Evolutionary conservation across 106 monocot species (phyloP), one percentile per base, ranked within the genome.

Genomic region (Cymbidium sinense): DNA sequence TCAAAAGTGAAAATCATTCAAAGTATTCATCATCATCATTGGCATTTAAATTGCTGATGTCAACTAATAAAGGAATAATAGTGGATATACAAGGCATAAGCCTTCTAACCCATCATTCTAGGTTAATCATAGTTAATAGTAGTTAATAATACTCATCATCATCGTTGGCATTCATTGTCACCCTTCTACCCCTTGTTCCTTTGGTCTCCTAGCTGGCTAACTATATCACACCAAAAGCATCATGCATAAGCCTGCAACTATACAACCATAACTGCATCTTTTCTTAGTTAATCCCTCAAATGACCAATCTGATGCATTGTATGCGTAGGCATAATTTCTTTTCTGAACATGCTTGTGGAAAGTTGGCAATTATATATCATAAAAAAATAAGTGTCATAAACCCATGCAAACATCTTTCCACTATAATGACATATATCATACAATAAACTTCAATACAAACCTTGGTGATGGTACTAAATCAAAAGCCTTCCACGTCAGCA

Each of bases 401-500:
- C 67, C 33, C 67, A 33, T 15, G 67, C 12, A 71, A 36, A 39
- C 18, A 20, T 7, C 8, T 74, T 25, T 44, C 27, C 41, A 27
- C 13, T 74, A 74, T 25, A 71, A 36, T 37, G 12, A 72, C 21
- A 18, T 39, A 37, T 50, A 71, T 33, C 51, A 61, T 76, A 8
- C 9, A 77, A 36, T 39, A 36, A 23, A 23, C 39, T 61, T 37
- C 8, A 27, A 37, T 25, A 39, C 61, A 62, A 84, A 94, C 94
- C 90, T 95, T 65, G 92, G 99, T 43, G 90, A 83, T 52, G 95
- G 95, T 61, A 80, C 84, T 31, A 95, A 88, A 61, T 86, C 79
- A 54, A 89, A 52, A 50, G 95, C 92, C 50, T 91, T 99, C 99
- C 92, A 93, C 19, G 88, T 87, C 28, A 99, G 92, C 87, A 99